Evolutionary conservation across 2,329 filamentous ascomycete genomes (phyloP), one percentile per base, ranked within the genome.

Genomic region (Claviceps pazoutovae): DNA sequence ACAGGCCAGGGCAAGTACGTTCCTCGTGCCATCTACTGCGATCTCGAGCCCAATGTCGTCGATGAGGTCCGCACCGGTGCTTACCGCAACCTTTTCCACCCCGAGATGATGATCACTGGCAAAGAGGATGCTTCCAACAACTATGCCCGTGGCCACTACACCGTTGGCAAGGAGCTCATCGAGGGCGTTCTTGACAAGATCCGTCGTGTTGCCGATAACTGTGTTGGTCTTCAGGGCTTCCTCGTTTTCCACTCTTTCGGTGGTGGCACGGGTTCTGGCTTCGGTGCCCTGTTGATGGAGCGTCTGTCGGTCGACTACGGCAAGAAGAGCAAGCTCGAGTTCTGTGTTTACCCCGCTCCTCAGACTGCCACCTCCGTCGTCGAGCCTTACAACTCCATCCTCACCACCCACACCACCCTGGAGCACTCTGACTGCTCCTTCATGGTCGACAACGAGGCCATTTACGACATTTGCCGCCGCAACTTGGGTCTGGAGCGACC

Each of bases 121-220:
- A 97, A 97, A 84, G 93, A 97, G 81, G 93, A 97, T 83, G 93
- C 93, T 61, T 96, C 91, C 62, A 98, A 98, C 86, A 98, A 98
- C 84, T 97, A 97, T 69, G 93, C 93, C 64, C 91, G 93, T 81
- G 93, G 93, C 62, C 93, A 98, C 80, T 98, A 98, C 82, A 98
- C 93, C 58, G 90, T 97, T 64, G 93, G 93, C 71, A 97, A 97
- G 82, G 93, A 98, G 80, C 83, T 98, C 72, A 96, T 97, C 64
- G 93, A 98, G 72, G 84, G 90, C 71, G 93, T 97, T 57, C 78
- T 97, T 62, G 93, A 98, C 80, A 95, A 95, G 82, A 86, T 98
- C 61, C 88, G 93, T 71, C 88, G 88, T 63, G 90, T 97, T 62
- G 91, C 93, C 72, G 90, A 98, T 73, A 94, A 93, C 82, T 98